A percentile compares a stretch with the other conserved stretches of the same genome.
These are phyloP conservation scores for Platanthera guangdongensis DNA, from an alignment of 106 monocot species.

Conservation along the genomic window DNA sequence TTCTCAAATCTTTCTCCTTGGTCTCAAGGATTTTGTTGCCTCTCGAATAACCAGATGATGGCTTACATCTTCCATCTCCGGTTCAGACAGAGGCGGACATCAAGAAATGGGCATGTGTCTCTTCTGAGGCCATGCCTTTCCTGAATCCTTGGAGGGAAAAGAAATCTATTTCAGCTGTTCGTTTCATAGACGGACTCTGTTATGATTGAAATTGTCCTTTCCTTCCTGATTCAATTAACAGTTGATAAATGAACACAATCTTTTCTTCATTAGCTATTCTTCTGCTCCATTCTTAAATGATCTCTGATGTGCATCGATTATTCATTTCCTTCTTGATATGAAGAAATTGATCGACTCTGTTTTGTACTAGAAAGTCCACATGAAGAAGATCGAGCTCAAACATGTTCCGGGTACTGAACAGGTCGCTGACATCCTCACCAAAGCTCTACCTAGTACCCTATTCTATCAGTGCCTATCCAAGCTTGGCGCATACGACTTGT, in stretches of 20 bases:
- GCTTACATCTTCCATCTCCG: neutral
- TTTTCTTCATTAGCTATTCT: neutral
- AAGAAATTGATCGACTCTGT: too few species aligned
- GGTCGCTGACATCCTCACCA: too few species aligned
- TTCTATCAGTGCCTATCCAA: too few species aligned
- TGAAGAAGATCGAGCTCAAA: too few species aligned
- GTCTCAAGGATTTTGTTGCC: neutral
- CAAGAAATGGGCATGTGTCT: neutral
- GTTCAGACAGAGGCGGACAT: conserved; percentile 5
- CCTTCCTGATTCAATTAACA: neutral
- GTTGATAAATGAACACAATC: neutral
- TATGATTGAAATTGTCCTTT: neutral
- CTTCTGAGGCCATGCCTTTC: neutral
- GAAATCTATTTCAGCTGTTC: neutral
- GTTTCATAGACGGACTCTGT: neutral
- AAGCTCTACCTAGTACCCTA: too few species aligned
- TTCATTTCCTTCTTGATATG: neutral
- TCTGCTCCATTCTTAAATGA: neutral
- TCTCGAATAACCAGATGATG: neutral
- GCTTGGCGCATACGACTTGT: too few species aligned
- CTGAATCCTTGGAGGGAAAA: conserved; percentile 3
- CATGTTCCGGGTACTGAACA: too few species aligned
- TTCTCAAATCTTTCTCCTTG: neutral
- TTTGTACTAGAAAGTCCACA: too few species aligned
- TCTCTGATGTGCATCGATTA: neutral